Conservation (phyloP, 2,329 filamentous ascomycete genomes). For the Verticillium albo-atrum region DNA sequence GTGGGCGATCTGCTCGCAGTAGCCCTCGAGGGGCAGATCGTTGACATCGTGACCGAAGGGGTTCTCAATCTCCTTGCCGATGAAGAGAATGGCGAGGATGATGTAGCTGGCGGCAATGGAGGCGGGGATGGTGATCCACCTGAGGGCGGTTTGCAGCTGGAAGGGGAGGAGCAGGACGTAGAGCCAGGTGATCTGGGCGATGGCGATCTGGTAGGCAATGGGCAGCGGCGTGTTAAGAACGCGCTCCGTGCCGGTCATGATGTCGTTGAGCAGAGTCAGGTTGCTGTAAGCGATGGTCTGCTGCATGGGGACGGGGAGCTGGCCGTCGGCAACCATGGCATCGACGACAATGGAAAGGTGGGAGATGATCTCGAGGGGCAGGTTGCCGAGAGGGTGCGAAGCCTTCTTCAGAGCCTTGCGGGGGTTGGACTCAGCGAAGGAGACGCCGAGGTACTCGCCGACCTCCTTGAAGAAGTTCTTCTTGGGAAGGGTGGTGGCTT, state of each 20-base stretch:
- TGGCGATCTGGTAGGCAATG: slow-evolving; percentile 77
- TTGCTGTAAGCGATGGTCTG: slow-evolving; percentile 58
- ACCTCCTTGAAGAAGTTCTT: slow-evolving; percentile 56
- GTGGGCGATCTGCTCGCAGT: slow-evolving; percentile 67
- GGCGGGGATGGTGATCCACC: slow-evolving; percentile 75
- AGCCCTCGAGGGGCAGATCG: slow-evolving; percentile 71
- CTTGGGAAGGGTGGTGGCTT: slow-evolving; percentile 26
- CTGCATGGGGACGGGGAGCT: slow-evolving; percentile 52
- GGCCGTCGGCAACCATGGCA: slow-evolving; percentile 49
- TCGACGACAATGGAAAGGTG: slow-evolving; percentile 67
- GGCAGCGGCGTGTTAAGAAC: slow-evolving; percentile 79
- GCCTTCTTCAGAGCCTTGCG: slow-evolving; percentile 72
- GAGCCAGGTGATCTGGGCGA: slow-evolving; percentile 81
- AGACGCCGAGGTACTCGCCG: slow-evolving; percentile 71
- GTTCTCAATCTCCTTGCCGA: slow-evolving; percentile 80
- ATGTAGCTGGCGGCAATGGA: slow-evolving; percentile 72
- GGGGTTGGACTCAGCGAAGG: slow-evolving; percentile 74
- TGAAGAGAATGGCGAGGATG: slow-evolving; percentile 69
- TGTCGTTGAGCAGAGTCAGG: slow-evolving; percentile 64
- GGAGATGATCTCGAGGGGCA: slow-evolving; percentile 77
- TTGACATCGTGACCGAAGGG: slow-evolving; percentile 83
- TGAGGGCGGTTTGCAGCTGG: slow-evolving; percentile 62
- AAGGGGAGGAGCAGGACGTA: slow-evolving; percentile 80
- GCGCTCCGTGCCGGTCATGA: slow-evolving; percentile 68
- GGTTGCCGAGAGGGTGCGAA: slow-evolving; percentile 69